Evolutionary conservation across 2,329 filamentous ascomycete species (phyloP).

Genomic region (Beauveria sp.): DNA sequence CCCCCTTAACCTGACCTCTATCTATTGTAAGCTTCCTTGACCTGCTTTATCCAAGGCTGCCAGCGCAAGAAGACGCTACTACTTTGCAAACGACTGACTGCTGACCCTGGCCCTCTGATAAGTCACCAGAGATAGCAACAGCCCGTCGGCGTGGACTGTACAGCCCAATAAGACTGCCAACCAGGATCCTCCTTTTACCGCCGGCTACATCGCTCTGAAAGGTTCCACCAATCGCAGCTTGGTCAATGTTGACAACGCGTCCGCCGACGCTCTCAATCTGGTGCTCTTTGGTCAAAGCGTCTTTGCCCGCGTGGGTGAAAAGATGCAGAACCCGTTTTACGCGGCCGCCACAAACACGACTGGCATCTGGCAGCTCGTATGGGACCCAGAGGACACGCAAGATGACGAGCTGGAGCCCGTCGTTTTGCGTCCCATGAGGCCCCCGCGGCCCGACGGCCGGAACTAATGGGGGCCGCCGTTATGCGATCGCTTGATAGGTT

Average conservation of each 20-base stretch:
- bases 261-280: neutral
- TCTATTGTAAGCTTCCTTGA: neutral
- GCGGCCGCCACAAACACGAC: neutral
- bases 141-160: neutral
- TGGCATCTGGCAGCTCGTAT: neutral
- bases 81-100: neutral
- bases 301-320: neutral
- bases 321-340: neutral
- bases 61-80: too few species aligned
- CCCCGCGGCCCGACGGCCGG: neutral
- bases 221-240: neutral
- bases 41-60: too few species aligned
- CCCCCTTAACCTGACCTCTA: neutral
- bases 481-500: too few species aligned
- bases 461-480: too few species aligned
- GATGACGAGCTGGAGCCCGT: neutral
- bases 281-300: neutral
- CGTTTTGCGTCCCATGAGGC: neutral
- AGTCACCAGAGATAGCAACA: neutral
- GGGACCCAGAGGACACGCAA: neutral
- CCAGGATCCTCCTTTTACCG: neutral
- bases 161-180: neutral
- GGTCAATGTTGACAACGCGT: neutral
- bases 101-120: neutral
- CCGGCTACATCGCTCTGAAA: neutral